Percentiles rank a stretch among this genome's conserved stretches.
phyloP scores from a whole-genome alignment of 345 rosid genomes.

The Stellera chamaejasme region DNA sequence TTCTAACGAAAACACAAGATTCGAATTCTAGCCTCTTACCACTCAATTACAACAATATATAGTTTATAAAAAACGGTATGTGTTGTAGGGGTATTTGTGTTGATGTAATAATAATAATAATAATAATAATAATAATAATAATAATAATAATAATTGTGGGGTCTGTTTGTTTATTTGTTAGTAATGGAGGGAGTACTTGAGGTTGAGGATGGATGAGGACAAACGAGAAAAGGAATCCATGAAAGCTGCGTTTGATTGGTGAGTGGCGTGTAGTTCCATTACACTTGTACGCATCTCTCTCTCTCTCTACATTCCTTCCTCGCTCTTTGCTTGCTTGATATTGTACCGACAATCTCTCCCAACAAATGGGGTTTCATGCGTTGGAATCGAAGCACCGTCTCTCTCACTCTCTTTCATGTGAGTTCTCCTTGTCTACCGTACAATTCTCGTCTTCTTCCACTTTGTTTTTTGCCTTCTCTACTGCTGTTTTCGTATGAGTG shows the following conservation, averaged over 20 bases:
- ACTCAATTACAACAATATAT: too few relatives aligned
- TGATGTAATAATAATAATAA: too few relatives aligned
- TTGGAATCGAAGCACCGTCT: conserved; percentile 20
- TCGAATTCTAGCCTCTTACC: too few relatives aligned
- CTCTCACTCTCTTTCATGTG: conserved; percentile 14
- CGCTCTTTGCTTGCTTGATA: conserved; percentile 26
- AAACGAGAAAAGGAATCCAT: conserved; percentile 29
- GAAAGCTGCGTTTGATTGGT: conserved; percentile 54
- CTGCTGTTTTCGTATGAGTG: background rate
- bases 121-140: too few relatives aligned
- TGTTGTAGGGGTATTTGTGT: too few relatives aligned
- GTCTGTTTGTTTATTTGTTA: too few relatives aligned
- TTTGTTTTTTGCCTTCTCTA: conserved; percentile 9
- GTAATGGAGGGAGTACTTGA: too few relatives aligned
- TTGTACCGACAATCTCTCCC: conserved; percentile 69
- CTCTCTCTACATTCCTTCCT: background rate
- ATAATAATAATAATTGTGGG: too few relatives aligned
- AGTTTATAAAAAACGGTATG: too few relatives aligned
- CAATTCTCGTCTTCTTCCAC: conserved; percentile 9
- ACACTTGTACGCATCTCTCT: conserved; percentile 40
- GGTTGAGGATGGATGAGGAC: background rate
- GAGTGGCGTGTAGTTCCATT: conserved; percentile 33
- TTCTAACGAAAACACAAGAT: too few relatives aligned
- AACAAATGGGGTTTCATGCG: conserved; percentile 46
- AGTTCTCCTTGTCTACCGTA: conserved; percentile 15